phyloP scores from a whole-genome alignment of 2,329 filamentous ascomycete species.

The Exophiala oligosperma region DNA sequence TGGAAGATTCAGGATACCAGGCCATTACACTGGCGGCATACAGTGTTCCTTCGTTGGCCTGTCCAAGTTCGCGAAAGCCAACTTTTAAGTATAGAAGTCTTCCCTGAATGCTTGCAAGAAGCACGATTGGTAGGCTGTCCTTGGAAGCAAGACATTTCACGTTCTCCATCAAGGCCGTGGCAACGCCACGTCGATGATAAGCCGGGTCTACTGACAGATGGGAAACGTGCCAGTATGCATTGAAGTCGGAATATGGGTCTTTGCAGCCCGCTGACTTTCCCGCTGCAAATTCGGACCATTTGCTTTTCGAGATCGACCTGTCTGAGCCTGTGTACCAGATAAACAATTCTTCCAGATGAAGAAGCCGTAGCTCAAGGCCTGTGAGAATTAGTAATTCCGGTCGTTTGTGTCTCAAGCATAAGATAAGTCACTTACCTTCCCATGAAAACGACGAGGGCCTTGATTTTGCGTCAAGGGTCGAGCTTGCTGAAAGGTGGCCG shows the following conservation, averaged over 20 bases:
- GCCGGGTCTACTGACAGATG: conserved; percentile 28
- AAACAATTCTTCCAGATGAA: conserved; percentile 17
- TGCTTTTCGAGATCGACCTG: conserved; percentile 6
- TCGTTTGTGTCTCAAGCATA: not conserved
- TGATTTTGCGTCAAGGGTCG: not conserved
- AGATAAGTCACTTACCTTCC: conserved; percentile 10
- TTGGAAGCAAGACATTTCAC: conserved; percentile 28
- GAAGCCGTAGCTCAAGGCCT: conserved; percentile 22
- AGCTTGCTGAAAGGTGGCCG: conserved; percentile 22
- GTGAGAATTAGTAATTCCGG: not conserved
- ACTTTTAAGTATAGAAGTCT: conserved; percentile 32
- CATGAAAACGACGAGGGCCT: conserved; percentile 9
- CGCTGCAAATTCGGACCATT: conserved; percentile 6
- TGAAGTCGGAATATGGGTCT: conserved; percentile 18
- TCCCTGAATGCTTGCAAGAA: conserved; percentile 31
- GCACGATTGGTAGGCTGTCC: conserved; percentile 28
- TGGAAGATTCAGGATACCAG: not conserved
- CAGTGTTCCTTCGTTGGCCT: conserved; percentile 14
- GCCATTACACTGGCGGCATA: conserved; percentile 4
- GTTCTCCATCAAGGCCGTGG: conserved; percentile 30
- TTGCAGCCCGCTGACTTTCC: conserved; percentile 1
- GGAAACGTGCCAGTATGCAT: conserved; percentile 28
- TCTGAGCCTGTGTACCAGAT: conserved; percentile 19
- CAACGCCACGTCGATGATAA: conserved; percentile 33
- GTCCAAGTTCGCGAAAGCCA: conserved; percentile 31